A percentile compares a stretch with the other conserved stretches of the same genome.
Conservation (phyloP, 208 protist genomes). For the Leishmania lainsoni region DNA sequence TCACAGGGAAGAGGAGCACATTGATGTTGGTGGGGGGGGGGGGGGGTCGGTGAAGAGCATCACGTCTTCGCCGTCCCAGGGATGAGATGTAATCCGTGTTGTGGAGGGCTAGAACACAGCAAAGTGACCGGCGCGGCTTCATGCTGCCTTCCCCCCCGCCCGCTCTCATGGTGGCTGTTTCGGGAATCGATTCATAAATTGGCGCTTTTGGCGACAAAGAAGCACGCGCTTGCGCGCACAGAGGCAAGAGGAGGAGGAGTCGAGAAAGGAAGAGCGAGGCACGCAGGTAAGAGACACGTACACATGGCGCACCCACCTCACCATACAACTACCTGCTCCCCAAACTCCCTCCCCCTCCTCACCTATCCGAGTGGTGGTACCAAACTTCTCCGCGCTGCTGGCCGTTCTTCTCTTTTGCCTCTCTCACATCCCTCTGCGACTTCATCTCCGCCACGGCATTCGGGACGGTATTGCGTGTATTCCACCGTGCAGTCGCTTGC, state of each 20-base stretch:
- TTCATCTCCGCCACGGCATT: slow-evolving; percentile 33
- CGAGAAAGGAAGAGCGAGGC: not conserved
- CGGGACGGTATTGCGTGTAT: slow-evolving; percentile 6
- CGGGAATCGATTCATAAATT: not conserved
- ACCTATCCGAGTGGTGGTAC: not conserved
- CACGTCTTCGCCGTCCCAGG: not conserved
- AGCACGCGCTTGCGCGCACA: not conserved
- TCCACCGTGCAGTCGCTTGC: not conserved
- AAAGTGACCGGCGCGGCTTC: not conserved
- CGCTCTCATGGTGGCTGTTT: not conserved
- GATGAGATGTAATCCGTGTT: not conserved
- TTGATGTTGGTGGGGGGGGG: not conserved
- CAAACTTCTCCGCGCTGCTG: not conserved
- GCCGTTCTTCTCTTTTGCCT: not conserved
- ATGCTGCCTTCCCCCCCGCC: not conserved
- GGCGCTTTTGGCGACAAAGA: not conserved
- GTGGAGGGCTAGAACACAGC: not conserved
- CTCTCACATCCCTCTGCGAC: slow-evolving; percentile 8
- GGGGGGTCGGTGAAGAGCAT: not conserved
- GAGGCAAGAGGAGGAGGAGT: not conserved
- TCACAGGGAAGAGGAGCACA: not conserved
- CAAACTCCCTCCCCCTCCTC: not conserved
- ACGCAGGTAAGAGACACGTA: not conserved
- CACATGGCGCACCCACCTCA: not conserved
- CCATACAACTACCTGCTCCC: not conserved